phyloP scores from a whole-genome alignment of 495 filamentous ascomycete genomes.

The Aspergillus taichungensis region DNA sequence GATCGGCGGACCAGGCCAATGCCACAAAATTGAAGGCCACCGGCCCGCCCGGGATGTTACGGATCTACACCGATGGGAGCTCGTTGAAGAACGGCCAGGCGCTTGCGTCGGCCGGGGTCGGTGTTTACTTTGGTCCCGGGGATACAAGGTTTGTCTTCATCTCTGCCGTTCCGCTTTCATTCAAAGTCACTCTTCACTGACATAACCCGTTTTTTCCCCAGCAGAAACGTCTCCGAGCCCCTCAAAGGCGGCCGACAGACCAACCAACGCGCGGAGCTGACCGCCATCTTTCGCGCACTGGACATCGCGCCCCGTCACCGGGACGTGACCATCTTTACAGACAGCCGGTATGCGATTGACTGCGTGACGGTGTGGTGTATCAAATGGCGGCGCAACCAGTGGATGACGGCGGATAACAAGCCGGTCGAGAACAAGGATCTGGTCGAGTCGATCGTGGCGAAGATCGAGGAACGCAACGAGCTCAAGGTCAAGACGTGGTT shows the following conservation, averaged over 20 bases:
- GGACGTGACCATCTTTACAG: slow-evolving; percentile 64
- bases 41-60: slow-evolving; percentile 43
- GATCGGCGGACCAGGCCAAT: slow-evolving; percentile 39
- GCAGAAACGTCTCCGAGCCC: slow-evolving; percentile 78
- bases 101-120: slow-evolving; percentile 70
- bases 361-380: slow-evolving; percentile 81
- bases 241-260: slow-evolving; percentile 70
- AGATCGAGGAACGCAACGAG: slow-evolving; percentile 60
- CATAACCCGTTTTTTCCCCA: slow-evolving; percentile 20
- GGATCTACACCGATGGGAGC: slow-evolving; percentile 88
- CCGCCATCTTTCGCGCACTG: slow-evolving; percentile 75
- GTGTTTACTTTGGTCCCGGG: slow-evolving; percentile 74
- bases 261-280: slow-evolving; percentile 90
- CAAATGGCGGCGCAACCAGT: slow-evolving; percentile 71
- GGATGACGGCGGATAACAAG: slow-evolving; percentile 61
- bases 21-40: slow-evolving; percentile 34
- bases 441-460: slow-evolving; percentile 59
- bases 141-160: slow-evolving; percentile 54
- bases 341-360: slow-evolving; percentile 81
- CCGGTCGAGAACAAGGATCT: slow-evolving; percentile 81
- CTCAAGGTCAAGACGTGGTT: slow-evolving; percentile 58
- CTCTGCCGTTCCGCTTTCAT: not conserved
- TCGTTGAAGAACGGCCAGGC: slow-evolving; percentile 64
- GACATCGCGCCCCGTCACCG: slow-evolving; percentile 60
- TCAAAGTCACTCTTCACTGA: not conserved